Conservation (phyloP, 805 yeast species). For the Starmera pachycereana region DNA sequence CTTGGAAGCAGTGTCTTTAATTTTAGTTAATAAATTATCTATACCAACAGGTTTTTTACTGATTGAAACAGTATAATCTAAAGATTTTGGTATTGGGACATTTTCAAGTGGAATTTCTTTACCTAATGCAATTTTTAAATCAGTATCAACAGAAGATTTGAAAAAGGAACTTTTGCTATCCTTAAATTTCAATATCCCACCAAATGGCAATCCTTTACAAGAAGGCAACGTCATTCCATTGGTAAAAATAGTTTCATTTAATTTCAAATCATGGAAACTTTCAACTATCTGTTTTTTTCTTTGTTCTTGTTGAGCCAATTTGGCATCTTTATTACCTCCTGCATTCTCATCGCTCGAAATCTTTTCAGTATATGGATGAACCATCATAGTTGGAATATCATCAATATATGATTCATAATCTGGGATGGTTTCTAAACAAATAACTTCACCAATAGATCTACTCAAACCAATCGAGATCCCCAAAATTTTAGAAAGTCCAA, state of each 20-base stretch:
- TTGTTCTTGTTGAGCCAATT: constrained; percentile 11
- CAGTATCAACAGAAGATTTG: constrained; percentile 24
- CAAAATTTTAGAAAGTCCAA: constrained; percentile 43
- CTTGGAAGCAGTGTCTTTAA: constrained; percentile 30
- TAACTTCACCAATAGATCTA: constrained; percentile 38
- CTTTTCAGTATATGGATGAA: constrained; percentile 47
- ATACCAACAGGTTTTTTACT: constrained; percentile 42
- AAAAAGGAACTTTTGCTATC: constrained; percentile 28
- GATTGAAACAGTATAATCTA: not conserved
- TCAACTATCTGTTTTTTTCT: constrained; percentile 15
- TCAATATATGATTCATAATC: constrained; percentile 23
- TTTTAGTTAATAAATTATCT: constrained; percentile 30
- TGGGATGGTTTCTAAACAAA: constrained; percentile 34
- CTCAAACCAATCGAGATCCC: constrained; percentile 48
- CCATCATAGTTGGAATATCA: constrained; percentile 28
- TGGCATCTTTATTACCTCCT: constrained; percentile 10
- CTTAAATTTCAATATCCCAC: constrained; percentile 48
- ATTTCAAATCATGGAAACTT: constrained; percentile 8
- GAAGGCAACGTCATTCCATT: constrained; percentile 42
- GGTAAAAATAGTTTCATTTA: constrained; percentile 31
- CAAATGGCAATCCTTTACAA: constrained; percentile 40
- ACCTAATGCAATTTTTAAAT: constrained; percentile 36
- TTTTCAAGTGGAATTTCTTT: constrained; percentile 26
- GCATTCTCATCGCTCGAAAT: constrained; percentile 18
- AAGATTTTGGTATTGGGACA: constrained; percentile 10